Evolutionary conservation across 495 filamentous ascomycete genomes (phyloP), one percentile per base, ranked within the genome.

Genomic region (Penicillium cosmopolitanum): DNA sequence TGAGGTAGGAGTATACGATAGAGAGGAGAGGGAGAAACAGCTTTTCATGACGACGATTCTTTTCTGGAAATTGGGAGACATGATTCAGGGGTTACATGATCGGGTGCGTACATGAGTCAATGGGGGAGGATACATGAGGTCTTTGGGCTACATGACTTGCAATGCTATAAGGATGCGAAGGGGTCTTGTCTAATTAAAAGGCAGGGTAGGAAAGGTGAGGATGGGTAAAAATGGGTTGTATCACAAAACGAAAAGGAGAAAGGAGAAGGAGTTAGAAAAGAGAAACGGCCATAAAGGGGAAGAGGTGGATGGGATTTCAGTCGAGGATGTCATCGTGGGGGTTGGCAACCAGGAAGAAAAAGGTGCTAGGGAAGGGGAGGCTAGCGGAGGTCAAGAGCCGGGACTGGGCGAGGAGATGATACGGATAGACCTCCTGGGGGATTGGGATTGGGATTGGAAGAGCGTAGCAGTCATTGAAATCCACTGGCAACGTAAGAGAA

Each of bases 111-210:
- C 53, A 61, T 55, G 48, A 63, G 51, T 68, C 57, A 63, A 42
- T 58, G 43, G 33, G 42, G 61, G 61, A 70, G 71, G 65, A 66
- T 80, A 80, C 77, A 80, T 80, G 74, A 80, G 64, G 77, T 76
- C 70, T 77, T 67, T 67, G 77, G 76, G 75, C 77, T 80, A 80
- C 77, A 80, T 80, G 76, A 78, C 53, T 62, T 63, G 66, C 58
- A 70, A 72, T 70, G 71, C 70, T 73, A 73, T 70, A 66, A 55
- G 43, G 58, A 62, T 56, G 61, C 58, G 52, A 58, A 25, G 63
- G 64, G 70, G 66, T 67, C 71, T 73, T 72, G 75, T 80, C 76
- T 80, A 80, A 77, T 76, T 75, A 74, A 69, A 73, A 77, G 61
- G 40, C 63, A 64, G 62, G 55, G 54, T 69, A 68, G 64, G 64